Evolutionary conservation across 108 stramenopile genomes (phyloP), one percentile per base, ranked within the genome.

Genomic region (Pelagomonas calceolata): DNA sequence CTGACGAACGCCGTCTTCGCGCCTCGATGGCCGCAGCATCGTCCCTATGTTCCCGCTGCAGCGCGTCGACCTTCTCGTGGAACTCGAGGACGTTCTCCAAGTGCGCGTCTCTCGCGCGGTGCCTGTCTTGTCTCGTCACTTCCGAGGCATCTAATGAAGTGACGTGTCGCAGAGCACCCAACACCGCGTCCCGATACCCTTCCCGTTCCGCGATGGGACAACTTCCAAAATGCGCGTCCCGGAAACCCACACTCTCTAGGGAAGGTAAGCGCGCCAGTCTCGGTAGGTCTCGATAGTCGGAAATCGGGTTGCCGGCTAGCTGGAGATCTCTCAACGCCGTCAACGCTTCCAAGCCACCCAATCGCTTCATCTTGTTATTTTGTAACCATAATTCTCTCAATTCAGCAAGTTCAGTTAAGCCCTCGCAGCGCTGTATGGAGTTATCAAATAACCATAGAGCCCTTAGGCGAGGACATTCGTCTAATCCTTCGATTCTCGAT

Each of bases 311-410:
- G 14, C 85, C 82, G n/a, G 82, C 85, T 29, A 85, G 39, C 30
- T 74, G 75, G 12, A 87, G 70, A 17, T 66, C 69, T 63, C 73
- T 70, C 32, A 87, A 68, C 63, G 69, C 51, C 16, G 71, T 66
- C 21, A 76, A 63, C 15, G 69, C 65, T 46, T 81, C 80, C 10
- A 87, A 30, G 10, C 84, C 84, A 21, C 71, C 64, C 17, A 82
- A 65, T 21, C 66, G 9, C 36, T 35, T 43, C 32, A 87, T 77
- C 17, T 34, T 32, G 66, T 87, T 87, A 36, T 72, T 78, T 73
- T 85, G 85, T 15, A 84, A 33, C 76, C 80, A 85, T 32, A 85
- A 66, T 69, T 87, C 86, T 32, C 79, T 70, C 70, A 87, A 44
- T 30, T 84, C 86, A 32, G 70, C 79, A 30, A 70, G 35, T 37